phyloP scores from a whole-genome alignment of 2,329 filamentous ascomycete genomes.

The Colletotrichum spinosum region DNA sequence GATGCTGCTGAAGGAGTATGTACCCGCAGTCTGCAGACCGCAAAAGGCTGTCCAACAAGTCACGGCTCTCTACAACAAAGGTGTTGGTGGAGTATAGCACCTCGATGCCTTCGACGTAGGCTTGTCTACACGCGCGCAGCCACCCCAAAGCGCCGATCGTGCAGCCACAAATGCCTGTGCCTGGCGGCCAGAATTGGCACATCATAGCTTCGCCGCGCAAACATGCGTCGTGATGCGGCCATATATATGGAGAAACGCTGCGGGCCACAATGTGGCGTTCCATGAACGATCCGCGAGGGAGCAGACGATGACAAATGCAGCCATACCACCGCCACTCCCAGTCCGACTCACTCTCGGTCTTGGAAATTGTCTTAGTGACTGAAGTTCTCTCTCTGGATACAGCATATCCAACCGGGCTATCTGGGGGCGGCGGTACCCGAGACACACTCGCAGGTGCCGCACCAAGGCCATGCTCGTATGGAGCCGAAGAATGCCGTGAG shows the following conservation, averaged over 20 bases:
- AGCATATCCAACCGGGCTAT: slow-evolving; percentile 36
- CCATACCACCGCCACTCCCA: slow-evolving; percentile 42
- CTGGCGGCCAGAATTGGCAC: slow-evolving; percentile 40
- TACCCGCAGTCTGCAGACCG: background rate
- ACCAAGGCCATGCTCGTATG: no score
- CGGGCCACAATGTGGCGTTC: background rate
- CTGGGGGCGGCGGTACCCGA: no score
- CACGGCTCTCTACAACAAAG: slow-evolving; percentile 40
- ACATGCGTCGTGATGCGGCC: slow-evolving; percentile 12
- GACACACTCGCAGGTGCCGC: no score
- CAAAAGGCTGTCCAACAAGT: slow-evolving; percentile 40
- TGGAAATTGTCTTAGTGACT: slow-evolving; percentile 14
- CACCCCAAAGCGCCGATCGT: slow-evolving; percentile 46
- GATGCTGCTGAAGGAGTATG: slow-evolving; percentile 41
- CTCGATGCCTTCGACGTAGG: slow-evolving; percentile 46
- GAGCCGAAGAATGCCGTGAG: no score
- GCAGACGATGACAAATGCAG: slow-evolving; percentile 43
- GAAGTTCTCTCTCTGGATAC: slow-evolving; percentile 41
- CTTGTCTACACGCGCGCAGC: slow-evolving; percentile 46
- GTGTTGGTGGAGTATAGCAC: slow-evolving; percentile 46
- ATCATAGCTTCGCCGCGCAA: slow-evolving; percentile 3
- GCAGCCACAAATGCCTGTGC: slow-evolving; percentile 36
- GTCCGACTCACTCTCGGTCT: slow-evolving; percentile 20
- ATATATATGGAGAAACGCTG: background rate
- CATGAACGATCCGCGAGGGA: slow-evolving; percentile 5